Evolutionary conservation across 306 rosid genomes (phyloP), one percentile per base, ranked within the genome.

Genomic region (Rubus parviflorus): DNA sequence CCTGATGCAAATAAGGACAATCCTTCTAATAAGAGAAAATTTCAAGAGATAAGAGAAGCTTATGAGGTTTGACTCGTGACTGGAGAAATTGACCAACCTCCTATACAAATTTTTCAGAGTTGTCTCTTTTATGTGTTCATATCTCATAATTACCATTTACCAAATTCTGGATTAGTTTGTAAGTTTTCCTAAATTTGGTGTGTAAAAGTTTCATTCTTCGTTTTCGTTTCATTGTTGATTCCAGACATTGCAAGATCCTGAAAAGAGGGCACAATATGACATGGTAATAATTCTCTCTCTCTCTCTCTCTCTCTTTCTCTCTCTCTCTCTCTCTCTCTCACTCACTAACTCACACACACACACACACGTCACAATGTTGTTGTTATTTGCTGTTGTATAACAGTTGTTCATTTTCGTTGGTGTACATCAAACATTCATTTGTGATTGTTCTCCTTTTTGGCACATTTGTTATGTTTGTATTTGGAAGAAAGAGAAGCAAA

Each of bases 41-140:
- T 95, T 88, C 99, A 88, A 77, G 96, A 89, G 84, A 88, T 95
- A 88, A 92, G 89, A 87, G 99, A 92, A 78, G 99, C 97, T 53
- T 92, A 90, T 58, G 97, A 95, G 99, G 99, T 95, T 38, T 70
- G 82, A 72, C 57, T 66, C 74, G 62, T 86, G 37, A 43, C 64
- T 68, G 60, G 64, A 30, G 3, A 54, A 37, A 16, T n/a, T 67
- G 42, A 41, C 35, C 20, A 64, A 47, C 40, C 6, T 69, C 45
- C 15, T 66, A 5, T 16, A 46, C 41, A 15, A 40, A 45, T 4
- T 61, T 45, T 43, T 41, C 22, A 43, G 56, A 43, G 46, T 13
- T 49, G 56, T 66, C 35, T 4, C 60, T 63, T 53, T 13, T 20
- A 61, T 14, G 3, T 54, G 64, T 56, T 41, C 53, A 12, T 54